Evolutionary conservation across 306 rosid genomes (phyloP).

Genomic region (Morella rubra): DNA sequence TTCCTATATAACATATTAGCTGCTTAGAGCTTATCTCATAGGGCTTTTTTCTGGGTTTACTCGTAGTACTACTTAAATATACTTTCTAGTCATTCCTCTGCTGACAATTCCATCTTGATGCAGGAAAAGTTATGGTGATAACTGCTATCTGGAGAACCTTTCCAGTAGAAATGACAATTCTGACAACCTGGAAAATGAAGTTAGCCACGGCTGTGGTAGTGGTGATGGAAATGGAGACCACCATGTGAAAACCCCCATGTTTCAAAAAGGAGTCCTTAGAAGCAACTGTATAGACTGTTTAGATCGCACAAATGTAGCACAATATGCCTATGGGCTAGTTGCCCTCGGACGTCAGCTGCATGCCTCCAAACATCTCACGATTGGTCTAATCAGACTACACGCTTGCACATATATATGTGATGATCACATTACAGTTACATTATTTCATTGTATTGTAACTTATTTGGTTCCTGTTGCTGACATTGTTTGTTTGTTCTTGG

Average conservation of each 20-base stretch:
- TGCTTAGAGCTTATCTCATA: not conserved
- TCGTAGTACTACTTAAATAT: constrained; percentile 10
- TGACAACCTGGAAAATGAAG: constrained; percentile 42
- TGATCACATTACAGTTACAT: too few species aligned
- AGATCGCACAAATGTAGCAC: constrained; percentile 98
- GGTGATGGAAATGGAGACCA: constrained; percentile 34
- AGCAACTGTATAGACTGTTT: constrained; percentile 97
- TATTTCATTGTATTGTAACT: too few species aligned
- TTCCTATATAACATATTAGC: not conserved
- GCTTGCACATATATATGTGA: too few species aligned
- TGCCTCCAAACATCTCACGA: too few species aligned
- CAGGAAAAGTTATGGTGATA: constrained; percentile 49
- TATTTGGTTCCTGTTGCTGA: too few species aligned
- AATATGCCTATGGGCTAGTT: constrained; percentile 80
- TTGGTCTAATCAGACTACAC: too few species aligned
- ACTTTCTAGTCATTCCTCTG: constrained; percentile 8
- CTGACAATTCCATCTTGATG: constrained; percentile 27
- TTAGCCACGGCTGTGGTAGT: constrained; percentile 25
- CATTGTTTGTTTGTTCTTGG: too few species aligned
- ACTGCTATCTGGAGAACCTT: constrained; percentile 40
- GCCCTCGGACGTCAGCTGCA: constrained; percentile 78
- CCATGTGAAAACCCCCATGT: constrained; percentile 38
- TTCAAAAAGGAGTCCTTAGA: constrained; percentile 85
- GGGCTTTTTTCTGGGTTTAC: not conserved
- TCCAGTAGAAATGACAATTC: constrained; percentile 40